phyloP scores from a whole-genome alignment of 352 stramenopile genomes.

The Phytophthora tubulina region DNA sequence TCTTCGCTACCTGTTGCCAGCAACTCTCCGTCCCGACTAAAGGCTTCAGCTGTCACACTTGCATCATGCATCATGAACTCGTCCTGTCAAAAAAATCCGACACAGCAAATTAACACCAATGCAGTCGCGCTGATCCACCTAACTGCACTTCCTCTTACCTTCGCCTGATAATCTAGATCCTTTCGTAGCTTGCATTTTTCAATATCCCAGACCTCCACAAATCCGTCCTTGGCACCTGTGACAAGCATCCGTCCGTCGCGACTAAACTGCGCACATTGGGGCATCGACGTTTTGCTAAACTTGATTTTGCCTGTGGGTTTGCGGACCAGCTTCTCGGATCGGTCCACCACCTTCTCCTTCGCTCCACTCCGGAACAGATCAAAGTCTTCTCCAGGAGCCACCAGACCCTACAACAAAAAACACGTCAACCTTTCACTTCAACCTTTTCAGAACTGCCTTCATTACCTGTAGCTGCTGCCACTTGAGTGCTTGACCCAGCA shows the following conservation, averaged over 20 bases:
- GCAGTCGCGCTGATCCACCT: background rate
- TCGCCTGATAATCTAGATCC: conserved; percentile 94
- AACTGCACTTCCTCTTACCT: conserved; percentile 40
- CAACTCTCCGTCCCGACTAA: conserved; percentile 89
- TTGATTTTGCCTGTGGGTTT: conserved; percentile 89
- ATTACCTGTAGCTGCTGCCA: conserved; percentile 87
- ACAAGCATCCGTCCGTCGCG: conserved; percentile 90
- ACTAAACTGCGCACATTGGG: conserved; percentile 90
- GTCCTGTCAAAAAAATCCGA: conserved; percentile 46
- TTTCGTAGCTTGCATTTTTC: conserved; percentile 92
- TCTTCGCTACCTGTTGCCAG: conserved; percentile 90
- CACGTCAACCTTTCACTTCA: conserved; percentile 1
- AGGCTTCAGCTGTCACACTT: conserved; percentile 87
- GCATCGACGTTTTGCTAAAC: conserved; percentile 86
- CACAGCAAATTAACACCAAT: background rate
- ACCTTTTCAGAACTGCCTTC: background rate
- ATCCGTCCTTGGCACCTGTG: conserved; percentile 94
- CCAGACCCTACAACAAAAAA: conserved; percentile 53
- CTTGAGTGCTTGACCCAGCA: conserved; percentile 92
- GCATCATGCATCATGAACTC: conserved; percentile 95
- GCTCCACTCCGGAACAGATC: conserved; percentile 83
- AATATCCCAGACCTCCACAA: conserved; percentile 95
- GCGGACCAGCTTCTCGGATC: conserved; percentile 66
- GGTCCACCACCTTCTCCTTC: conserved; percentile 68
- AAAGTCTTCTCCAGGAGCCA: conserved; percentile 70